Evolutionary conservation across 148 eudicot species (phyloP).

Genomic region (Pharnaceum exiguum): DNA sequence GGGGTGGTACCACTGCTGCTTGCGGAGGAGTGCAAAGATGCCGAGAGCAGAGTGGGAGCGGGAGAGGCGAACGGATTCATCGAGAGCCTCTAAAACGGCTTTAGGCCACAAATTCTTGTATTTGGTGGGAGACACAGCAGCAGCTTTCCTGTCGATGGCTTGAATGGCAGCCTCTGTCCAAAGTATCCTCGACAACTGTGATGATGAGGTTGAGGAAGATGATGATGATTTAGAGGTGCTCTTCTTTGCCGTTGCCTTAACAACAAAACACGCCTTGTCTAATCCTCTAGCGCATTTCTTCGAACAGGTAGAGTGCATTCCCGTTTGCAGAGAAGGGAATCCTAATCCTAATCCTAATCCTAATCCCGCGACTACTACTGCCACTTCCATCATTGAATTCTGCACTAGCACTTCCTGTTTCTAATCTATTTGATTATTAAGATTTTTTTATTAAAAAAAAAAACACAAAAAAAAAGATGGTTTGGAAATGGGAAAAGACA

Average conservation of each 20-base stretch:
- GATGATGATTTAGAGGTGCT: no score
- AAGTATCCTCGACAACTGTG: slow-evolving; percentile 56
- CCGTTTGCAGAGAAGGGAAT: no score
- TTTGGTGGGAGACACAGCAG: slow-evolving; percentile 51
- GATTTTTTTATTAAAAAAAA: no score
- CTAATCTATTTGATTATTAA: no score
- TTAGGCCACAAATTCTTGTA: slow-evolving; percentile 66
- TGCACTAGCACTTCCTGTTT: no score
- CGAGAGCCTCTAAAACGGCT: slow-evolving; percentile 71
- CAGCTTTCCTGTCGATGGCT: slow-evolving; percentile 57
- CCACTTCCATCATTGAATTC: not conserved
- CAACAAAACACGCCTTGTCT: slow-evolving; percentile 5
- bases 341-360: no score
- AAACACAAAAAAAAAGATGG: no score
- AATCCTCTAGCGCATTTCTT: slow-evolving; percentile 29
- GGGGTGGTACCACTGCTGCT: slow-evolving; percentile 88
- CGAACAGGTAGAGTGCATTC: slow-evolving; percentile 40
- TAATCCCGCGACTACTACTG: no score
- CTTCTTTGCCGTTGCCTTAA: slow-evolving; percentile 32
- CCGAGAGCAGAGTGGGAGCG: slow-evolving; percentile 81
- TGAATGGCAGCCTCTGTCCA: slow-evolving; percentile 73
- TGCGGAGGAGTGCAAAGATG: slow-evolving; percentile 82
- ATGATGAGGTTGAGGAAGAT: no score
- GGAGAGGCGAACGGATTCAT: slow-evolving; percentile 43
- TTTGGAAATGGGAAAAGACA: no score